phyloP scores from a whole-genome alignment of 192 early-diverging fungal genomes.

The Chytriomyces hyalinus region DNA sequence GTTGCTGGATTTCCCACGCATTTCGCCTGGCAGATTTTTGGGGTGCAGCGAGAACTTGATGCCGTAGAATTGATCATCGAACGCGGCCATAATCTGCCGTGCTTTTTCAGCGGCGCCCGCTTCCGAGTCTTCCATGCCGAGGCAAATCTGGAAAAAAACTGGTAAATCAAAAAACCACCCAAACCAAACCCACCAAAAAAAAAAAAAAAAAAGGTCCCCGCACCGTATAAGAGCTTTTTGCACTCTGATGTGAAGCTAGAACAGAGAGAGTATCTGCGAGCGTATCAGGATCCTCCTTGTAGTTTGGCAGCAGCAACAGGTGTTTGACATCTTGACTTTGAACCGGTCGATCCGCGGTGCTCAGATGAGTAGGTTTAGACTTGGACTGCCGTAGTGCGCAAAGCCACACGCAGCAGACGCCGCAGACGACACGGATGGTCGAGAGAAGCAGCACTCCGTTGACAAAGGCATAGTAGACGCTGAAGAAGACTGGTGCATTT shows the following conservation, averaged over 20 bases:
- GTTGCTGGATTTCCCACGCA: conserved; percentile 62
- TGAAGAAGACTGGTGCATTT: conserved; percentile 43
- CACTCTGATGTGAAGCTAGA: conserved; percentile 45
- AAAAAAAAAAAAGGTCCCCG: neutral
- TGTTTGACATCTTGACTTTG: conserved; percentile 37
- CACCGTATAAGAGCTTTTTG: conserved; percentile 39
- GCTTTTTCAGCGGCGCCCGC: conserved; percentile 50
- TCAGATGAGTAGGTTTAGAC: conserved; percentile 34
- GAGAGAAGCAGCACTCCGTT: conserved; percentile 45
- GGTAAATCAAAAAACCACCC: neutral
- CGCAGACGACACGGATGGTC: conserved; percentile 43
- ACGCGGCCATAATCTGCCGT: conserved; percentile 42
- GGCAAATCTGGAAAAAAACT: conserved; percentile 46
- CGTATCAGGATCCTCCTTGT: conserved; percentile 59
- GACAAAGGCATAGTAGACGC: conserved; percentile 48
- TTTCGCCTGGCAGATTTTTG: conserved; percentile 56
- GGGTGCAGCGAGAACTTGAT: conserved; percentile 50
- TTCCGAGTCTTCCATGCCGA: conserved; percentile 68
- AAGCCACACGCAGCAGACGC: conserved; percentile 43
- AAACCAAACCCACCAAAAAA: neutral
- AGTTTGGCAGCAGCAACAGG: conserved; percentile 64
- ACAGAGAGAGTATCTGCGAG: conserved; percentile 58
- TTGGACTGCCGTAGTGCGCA: conserved; percentile 43
- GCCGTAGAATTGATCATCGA: conserved; percentile 49
- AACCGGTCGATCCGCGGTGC: conserved; percentile 24